These are phyloP conservation scores for Boechera divaricarpa DNA, from an alignment of 345 rosid species.

Conservation along the genomic window DNA sequence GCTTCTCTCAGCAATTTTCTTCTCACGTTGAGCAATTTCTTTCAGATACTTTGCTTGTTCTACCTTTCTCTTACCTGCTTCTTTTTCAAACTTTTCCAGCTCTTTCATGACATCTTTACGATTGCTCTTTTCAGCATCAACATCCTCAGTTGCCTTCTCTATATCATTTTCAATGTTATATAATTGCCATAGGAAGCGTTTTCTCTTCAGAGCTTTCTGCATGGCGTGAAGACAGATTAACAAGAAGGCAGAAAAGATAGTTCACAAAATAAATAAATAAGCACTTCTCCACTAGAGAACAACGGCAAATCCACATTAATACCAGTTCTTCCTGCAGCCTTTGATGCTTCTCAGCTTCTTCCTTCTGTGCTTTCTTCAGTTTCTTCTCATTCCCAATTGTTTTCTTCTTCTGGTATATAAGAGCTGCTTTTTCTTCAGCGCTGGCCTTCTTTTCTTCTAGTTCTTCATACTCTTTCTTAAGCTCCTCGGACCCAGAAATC, in stretches of 20 bases:
- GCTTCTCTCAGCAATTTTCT: conserved; percentile 80
- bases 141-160: conserved; percentile 61
- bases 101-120: conserved; percentile 68
- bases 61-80: conserved; percentile 67
- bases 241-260: not conserved
- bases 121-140: conserved; percentile 66
- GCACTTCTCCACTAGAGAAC: conserved; percentile 11
- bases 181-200: conserved; percentile 87
- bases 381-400: conserved; percentile 83
- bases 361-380: conserved; percentile 98
- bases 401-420: conserved; percentile 83
- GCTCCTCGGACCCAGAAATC: conserved; percentile 95
- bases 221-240: conserved; percentile 26
- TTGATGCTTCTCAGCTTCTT: conserved; percentile 95
- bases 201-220: conserved; percentile 90
- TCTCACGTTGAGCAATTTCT: conserved; percentile 78
- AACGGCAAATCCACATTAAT: conserved; percentile 23
- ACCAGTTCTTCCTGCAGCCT: conserved; percentile 93
- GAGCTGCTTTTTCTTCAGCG: conserved; percentile 88
- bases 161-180: conserved; percentile 76
- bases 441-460: conserved; percentile 75
- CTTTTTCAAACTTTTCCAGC: conserved; percentile 65
- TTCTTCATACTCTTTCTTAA: conserved; percentile 86
- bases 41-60: conserved; percentile 83
- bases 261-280: conserved; percentile 18